Conservation (phyloP, 352 stramenopile genomes). For the Phytopythium mirpurense region DNA sequence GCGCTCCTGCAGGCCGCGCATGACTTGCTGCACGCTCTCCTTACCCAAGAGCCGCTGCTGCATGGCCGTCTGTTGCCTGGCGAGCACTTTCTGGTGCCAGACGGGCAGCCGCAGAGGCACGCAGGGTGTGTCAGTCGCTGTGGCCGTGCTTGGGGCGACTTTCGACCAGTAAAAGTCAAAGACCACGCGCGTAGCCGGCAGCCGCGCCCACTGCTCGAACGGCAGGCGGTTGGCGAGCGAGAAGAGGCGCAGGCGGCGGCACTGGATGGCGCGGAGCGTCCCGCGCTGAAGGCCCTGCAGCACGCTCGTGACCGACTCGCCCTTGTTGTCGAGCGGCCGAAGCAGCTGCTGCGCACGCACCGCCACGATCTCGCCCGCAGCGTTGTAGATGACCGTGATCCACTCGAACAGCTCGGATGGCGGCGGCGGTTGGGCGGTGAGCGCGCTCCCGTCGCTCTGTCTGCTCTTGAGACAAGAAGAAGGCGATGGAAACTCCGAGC, state of each 20-base stretch:
- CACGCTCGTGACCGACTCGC: slow-evolving; percentile 23
- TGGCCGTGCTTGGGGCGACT: neutral
- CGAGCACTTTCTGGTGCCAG: slow-evolving; percentile 48
- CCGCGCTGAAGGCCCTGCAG: slow-evolving; percentile 24
- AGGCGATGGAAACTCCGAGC: neutral
- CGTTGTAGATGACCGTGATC: slow-evolving; percentile 43
- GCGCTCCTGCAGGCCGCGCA: slow-evolving; percentile 33
- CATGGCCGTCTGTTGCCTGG: slow-evolving; percentile 33
- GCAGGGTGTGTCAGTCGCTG: neutral
- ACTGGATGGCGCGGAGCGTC: slow-evolving; percentile 25
- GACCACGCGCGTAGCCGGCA: slow-evolving; percentile 25
- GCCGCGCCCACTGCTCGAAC: slow-evolving; percentile 37
- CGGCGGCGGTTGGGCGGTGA: neutral
- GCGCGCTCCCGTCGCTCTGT: neutral
- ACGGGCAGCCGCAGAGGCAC: slow-evolving; percentile 10
- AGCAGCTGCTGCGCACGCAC: slow-evolving; percentile 48
- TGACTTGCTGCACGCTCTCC: slow-evolving; percentile 47
- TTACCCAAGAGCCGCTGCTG: slow-evolving; percentile 50
- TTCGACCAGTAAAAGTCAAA: slow-evolving; percentile 40
- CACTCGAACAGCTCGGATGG: slow-evolving; percentile 38
- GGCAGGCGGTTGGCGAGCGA: slow-evolving; percentile 40
- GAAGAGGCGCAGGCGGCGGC: slow-evolving; percentile 48
- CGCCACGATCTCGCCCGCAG: slow-evolving; percentile 42
- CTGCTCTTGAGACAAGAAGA: neutral
- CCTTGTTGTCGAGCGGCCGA: slow-evolving; percentile 29